Percentiles rank a stretch among this genome's conserved stretches.
phyloP scores from a whole-genome alignment of 495 filamentous ascomycete species.

The Annulohypoxylon nitens region DNA sequence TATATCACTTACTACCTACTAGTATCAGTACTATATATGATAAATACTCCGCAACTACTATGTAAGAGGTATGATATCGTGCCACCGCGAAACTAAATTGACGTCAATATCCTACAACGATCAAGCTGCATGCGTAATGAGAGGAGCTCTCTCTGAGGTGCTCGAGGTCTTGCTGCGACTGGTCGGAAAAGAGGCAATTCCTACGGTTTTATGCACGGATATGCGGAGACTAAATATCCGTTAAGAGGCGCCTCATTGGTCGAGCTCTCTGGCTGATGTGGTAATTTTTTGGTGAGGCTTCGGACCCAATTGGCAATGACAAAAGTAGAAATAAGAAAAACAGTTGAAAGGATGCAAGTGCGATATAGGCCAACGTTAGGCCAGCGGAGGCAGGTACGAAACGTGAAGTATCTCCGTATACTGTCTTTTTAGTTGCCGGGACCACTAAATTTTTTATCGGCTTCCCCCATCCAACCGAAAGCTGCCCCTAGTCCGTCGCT shows the following conservation, averaged over 20 bases:
- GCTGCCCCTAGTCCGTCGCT: conserved; percentile 43
- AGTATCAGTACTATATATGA: not conserved
- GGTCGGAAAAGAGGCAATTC: conserved; percentile 23
- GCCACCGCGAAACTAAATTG: conserved; percentile 23
- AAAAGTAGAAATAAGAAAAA: not conserved
- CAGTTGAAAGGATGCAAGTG: conserved; percentile 13
- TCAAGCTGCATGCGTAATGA: conserved; percentile 12
- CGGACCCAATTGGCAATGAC: conserved; percentile 34
- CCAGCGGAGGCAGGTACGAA: conserved; percentile 13
- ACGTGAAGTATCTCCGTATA: conserved; percentile 27
- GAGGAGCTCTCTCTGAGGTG: not conserved
- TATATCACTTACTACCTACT: not conserved
- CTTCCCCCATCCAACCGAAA: conserved; percentile 46
- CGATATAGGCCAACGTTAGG: not conserved
- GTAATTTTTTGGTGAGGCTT: conserved; percentile 37
- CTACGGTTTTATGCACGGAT: conserved; percentile 25
- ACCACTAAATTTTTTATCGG: conserved; percentile 46
- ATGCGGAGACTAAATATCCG: conserved; percentile 38
- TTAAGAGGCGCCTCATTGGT: conserved; percentile 19
- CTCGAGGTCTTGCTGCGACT: not conserved
- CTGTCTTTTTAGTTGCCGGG: conserved; percentile 33
- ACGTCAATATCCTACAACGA: conserved; percentile 29
- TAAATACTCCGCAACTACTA: not conserved
- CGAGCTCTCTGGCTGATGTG: not conserved
- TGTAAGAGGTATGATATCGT: not conserved